Base-by-base conservation (phyloP, 1,284 basidiomycete genomes). In the Sparassis latifolia region DNA sequence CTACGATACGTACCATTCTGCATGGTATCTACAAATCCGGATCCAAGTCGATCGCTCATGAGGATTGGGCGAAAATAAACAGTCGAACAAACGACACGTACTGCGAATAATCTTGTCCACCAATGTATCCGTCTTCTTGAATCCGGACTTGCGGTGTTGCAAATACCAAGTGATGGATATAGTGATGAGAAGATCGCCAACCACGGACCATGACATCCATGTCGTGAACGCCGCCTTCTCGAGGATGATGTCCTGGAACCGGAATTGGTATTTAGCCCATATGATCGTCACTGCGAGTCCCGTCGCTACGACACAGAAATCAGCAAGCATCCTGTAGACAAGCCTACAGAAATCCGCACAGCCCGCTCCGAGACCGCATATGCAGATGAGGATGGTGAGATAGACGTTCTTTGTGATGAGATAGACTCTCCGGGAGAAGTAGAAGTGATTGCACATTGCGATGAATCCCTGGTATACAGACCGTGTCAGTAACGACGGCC, bases 381-480 rank as follows among this genome's bases (percentile, higher is more conserved):
- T 33, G 33, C 45, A 46, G n/a, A 52, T 45, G 1, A 45, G 12
- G n/a, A 29, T 30, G 7, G 50, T 28, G 3, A 52, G 46, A 33
- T 31, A 44, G 2, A 40, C n/a, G 27, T 37, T 52, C 27, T 45
- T 40, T 4, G 42, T 48, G 31, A 52, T 31, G 37, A 52, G 32
- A 5, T 48, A 39, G 42, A 52, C 42, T 10, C 50, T 39, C 33
- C 50, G 10, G 4, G 50, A 45, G 31, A 52, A 52, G 42, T 48
- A 52, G 35, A 47, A 40, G 7, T 48, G 50, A 3, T 28, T 48
- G 5, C 37, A 46, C 10, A 35, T 44, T 1, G 32, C 33, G 42
- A 48, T 44, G 7, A 48, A 9, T 1, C 46, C 44, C 49, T 50
- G 31, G 6, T 32, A n/a, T 30, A 20, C n/a, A 38, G 7, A 38